These are phyloP conservation scores for Populus euphratica DNA, from an alignment of 345 rosid species.

Conservation along the genomic window DNA sequence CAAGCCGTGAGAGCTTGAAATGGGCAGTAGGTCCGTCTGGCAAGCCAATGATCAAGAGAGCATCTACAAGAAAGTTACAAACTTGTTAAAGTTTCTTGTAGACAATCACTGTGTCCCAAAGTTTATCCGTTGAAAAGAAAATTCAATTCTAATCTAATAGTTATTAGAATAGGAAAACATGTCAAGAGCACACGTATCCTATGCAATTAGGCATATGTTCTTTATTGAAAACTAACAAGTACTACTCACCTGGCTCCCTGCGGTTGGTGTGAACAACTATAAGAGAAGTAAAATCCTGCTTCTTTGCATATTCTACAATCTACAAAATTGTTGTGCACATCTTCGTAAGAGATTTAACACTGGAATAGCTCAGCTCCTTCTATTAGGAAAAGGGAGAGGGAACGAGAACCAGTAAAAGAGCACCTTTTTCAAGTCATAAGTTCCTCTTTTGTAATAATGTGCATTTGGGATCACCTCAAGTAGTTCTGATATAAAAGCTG, in stretches of 20 bases:
- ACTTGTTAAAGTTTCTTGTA: background rate
- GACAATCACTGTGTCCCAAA: background rate
- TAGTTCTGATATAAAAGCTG: constrained; percentile 71
- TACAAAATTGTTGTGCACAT: constrained; percentile 16
- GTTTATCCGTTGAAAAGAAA: background rate
- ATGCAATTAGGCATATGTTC: background rate
- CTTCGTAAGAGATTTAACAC: background rate
- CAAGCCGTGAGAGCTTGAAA: constrained; percentile 81
- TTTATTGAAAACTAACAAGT: background rate
- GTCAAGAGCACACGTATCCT: background rate
- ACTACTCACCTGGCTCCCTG: constrained; percentile 78
- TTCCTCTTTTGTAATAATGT: constrained; percentile 74
- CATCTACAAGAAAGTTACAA: constrained; percentile 46
- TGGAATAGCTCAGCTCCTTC: background rate
- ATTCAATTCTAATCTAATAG: background rate
- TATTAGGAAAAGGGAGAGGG: background rate
- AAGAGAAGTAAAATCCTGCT: constrained; percentile 71
- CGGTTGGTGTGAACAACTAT: constrained; percentile 83
- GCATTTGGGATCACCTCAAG: constrained; percentile 82
- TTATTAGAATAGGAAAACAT: background rate
- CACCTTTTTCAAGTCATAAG: constrained; percentile 91
- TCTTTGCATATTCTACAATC: constrained; percentile 86
- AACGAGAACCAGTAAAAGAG: background rate
- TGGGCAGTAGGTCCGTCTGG: constrained; percentile 97
- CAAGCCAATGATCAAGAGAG: constrained; percentile 70